Conservation (phyloP, 345 rosid species). For the Camelina sativa region DNA sequence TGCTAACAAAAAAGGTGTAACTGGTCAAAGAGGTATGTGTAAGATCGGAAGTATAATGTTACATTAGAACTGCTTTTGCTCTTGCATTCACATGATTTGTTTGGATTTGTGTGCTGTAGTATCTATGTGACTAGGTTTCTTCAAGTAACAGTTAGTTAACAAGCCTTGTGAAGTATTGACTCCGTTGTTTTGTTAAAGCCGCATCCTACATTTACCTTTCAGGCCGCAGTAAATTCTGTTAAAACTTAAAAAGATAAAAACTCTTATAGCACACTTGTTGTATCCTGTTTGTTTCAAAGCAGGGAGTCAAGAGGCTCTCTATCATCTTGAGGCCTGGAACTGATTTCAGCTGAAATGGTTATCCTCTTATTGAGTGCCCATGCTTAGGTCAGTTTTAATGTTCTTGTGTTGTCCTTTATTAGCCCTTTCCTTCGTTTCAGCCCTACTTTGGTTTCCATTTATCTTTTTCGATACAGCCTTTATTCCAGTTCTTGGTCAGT, state of each 20-base stretch:
- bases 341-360: conserved; percentile 93
- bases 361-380: conserved; percentile 74
- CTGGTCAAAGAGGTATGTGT: conserved; percentile 67
- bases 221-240: conserved; percentile 58
- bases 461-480: conserved; percentile 47
- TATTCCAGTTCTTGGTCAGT: conserved; percentile 46
- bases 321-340: conserved; percentile 95
- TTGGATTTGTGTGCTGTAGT: conserved; percentile 1
- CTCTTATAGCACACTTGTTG: conserved; percentile 82
- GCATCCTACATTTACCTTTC: conserved; percentile 51
- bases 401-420: conserved; percentile 60
- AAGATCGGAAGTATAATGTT: neutral
- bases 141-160: neutral
- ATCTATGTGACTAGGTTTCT: conserved; percentile 17
- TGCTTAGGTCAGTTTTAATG: conserved; percentile 89
- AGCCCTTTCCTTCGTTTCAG: conserved; percentile 62
- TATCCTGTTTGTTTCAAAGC: conserved; percentile 91
- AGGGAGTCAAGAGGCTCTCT: conserved; percentile 92
- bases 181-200: conserved; percentile 49
- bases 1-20: conserved; percentile 64
- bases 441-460: conserved; percentile 56
- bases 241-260: conserved; percentile 49
- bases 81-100: conserved; percentile 26
- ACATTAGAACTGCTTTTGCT: neutral
- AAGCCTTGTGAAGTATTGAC: conserved; percentile 16